phyloP scores from a whole-genome alignment of 306 rosid genomes.

The Gleditsia sinensis region DNA sequence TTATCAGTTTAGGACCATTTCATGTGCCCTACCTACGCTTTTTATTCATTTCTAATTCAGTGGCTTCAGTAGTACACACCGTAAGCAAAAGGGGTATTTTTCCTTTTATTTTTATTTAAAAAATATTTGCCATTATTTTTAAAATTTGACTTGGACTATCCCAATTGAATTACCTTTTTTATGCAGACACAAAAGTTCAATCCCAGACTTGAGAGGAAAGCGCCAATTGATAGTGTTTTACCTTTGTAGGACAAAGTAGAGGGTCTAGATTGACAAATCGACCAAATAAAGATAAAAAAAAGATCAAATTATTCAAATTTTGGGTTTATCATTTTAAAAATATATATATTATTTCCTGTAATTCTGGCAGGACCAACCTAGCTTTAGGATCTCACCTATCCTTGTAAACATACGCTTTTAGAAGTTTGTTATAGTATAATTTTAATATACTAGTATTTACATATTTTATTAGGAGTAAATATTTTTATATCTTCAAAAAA shows the following conservation, averaged over 20 bases:
- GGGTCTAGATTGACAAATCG: constrained; percentile 47
- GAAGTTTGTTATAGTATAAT: not conserved
- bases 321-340: not conserved
- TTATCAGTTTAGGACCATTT: constrained; percentile 28
- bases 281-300: constrained; percentile 36
- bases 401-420: not conserved
- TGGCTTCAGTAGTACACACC: constrained; percentile 2
- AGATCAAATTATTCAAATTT: constrained; percentile 8
- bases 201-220: constrained; percentile 46
- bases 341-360: too few species aligned
- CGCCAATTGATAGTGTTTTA: constrained; percentile 41
- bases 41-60: not conserved
- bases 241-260: constrained; percentile 51
- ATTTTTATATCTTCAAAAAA: too few species aligned
- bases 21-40: constrained; percentile 11
- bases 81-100: too few species aligned
- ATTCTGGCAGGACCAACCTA: constrained; percentile 21
- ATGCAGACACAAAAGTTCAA: constrained; percentile 29
- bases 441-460: not conserved
- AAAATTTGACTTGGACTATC: not conserved
- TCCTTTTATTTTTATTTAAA: too few species aligned
- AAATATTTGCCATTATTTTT: too few species aligned
- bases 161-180: not conserved
- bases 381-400: constrained; percentile 29
- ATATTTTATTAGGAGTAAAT: too few species aligned